Base-by-base conservation (phyloP, 2,329 filamentous ascomycete species). In the Sporothrix brasiliensis region DNA sequence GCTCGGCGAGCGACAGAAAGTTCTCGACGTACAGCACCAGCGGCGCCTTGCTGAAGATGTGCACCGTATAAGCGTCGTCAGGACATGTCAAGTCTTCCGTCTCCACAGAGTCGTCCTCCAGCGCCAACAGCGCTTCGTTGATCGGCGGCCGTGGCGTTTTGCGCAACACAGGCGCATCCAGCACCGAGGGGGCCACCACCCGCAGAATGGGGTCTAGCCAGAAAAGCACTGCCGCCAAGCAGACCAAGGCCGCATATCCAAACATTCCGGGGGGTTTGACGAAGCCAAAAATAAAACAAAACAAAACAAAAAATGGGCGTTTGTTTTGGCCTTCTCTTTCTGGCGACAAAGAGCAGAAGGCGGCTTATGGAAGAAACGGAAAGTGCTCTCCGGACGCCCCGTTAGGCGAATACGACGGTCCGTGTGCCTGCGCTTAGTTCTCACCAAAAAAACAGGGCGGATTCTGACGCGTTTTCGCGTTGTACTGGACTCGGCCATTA, bases 1-100 rank as follows among this genome's bases (percentile, higher is more conserved):
- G 80, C 75, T 87, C 85, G 4, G 77, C 77, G 10, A 73, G 72
- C 16, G 78, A 80, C 68, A 87, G 73, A 73, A 87, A 87, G 21
- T 81, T 79, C 77, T 86, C 84, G 14, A 87, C 77, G 72, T 87
- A 87, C 4, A 87, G 74, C 2, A 87, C 83, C 50, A 87, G 75
- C 24, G 86, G 85, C 69, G 82, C 82, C 69, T 82, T 80, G 58
- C 80, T 85, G 70, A 84, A 76, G 30, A 87, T 79, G 69, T 84
- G 83, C 54, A 84, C 80, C 1, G 79, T 77, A 75, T 86, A 85
- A 2, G 78, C 73, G 71, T 85, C 80, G 1, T 78, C 75, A 0
- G 76, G 75, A 69, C 83, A 86, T 53, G 76, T 73, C 7, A 70
- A 70, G 13, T 13, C 3, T 5, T n/a, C 13, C 16, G 13, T 44